These are phyloP conservation scores for Eutrema salsugineum DNA, from an alignment of 441 rosid species.

Conservation along the genomic window DNA sequence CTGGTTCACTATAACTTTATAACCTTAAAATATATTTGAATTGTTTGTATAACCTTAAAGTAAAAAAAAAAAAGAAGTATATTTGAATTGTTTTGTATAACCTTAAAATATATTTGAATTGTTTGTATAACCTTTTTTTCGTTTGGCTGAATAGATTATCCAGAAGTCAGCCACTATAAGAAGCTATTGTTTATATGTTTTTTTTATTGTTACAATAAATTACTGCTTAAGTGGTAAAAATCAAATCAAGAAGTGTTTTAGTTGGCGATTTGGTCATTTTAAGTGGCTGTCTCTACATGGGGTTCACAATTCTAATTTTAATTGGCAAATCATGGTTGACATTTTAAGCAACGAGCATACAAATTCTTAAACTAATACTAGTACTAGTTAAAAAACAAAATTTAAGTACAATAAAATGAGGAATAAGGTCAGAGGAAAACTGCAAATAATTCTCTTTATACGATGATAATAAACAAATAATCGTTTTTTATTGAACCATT, in stretches of 20 bases:
- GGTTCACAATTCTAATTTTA: conserved; percentile 21
- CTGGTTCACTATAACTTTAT: background rate
- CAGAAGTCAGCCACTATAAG: background rate
- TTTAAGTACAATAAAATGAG: background rate
- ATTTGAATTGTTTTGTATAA: background rate
- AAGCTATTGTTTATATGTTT: background rate
- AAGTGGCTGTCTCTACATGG: conserved; percentile 23
- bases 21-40: background rate
- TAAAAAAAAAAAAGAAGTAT: no score
- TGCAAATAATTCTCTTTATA: background rate
- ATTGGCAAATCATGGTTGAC: conserved; percentile 25
- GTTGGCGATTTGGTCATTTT: conserved; percentile 14
- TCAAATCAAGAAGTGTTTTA: conserved; percentile 14
- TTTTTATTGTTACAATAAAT: background rate
- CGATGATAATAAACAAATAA: background rate
- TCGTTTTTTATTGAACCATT: no score
- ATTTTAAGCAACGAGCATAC: conserved; percentile 5
- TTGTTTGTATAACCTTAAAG: no score
- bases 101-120: background rate
- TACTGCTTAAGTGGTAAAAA: background rate
- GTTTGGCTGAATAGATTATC: background rate
- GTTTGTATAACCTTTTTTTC: background rate
- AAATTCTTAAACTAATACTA: background rate
- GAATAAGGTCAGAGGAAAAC: background rate
- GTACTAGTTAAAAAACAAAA: background rate